A percentile compares a stretch with the other conserved stretches of the same genome.
These are phyloP conservation scores for Blastomyces emzantsi DNA, from an alignment of 2,329 filamentous ascomycete species.

Conservation along the genomic window DNA sequence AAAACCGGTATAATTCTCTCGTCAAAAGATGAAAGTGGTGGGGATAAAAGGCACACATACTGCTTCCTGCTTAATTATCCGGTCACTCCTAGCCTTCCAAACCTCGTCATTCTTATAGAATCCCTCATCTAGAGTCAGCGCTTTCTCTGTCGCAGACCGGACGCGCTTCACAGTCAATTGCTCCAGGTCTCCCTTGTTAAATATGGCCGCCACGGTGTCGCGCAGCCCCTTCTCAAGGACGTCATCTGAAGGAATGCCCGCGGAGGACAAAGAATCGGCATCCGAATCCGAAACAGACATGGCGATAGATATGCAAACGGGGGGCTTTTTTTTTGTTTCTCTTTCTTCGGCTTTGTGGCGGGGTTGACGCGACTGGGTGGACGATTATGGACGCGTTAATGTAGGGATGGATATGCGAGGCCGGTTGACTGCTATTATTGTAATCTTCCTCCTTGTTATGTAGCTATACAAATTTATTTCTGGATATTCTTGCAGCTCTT, in stretches of 20 bases:
- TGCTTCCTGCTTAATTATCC: slow-evolving; percentile 46
- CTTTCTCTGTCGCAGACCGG: slow-evolving; percentile 44
- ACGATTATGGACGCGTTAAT: background rate
- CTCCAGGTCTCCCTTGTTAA: slow-evolving; percentile 35
- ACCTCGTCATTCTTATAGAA: slow-evolving; percentile 46
- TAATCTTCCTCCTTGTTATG: background rate
- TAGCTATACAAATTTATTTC: background rate
- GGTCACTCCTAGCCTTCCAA: slow-evolving; percentile 50
- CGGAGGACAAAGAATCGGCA: slow-evolving; percentile 15
- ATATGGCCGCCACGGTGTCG: slow-evolving; percentile 30
- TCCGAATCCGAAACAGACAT: slow-evolving; percentile 29
- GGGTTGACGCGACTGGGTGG: background rate
- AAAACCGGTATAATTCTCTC: background rate
- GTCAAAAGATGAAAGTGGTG: background rate
- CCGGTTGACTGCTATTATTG: no score
- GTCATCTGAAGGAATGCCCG: slow-evolving; percentile 25
- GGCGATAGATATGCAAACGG: slow-evolving; percentile 8
- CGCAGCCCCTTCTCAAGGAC: slow-evolving; percentile 32
- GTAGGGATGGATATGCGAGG: background rate
- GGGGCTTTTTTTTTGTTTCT: background rate
- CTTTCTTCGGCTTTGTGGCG: background rate
- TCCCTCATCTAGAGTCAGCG: slow-evolving; percentile 43
- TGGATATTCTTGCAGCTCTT: background rate
- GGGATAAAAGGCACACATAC: slow-evolving; percentile 23
- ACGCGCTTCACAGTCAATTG: slow-evolving; percentile 51